phyloP scores from a whole-genome alignment of 768 basidiomycete genomes.

The Calvatia gigantea region DNA sequence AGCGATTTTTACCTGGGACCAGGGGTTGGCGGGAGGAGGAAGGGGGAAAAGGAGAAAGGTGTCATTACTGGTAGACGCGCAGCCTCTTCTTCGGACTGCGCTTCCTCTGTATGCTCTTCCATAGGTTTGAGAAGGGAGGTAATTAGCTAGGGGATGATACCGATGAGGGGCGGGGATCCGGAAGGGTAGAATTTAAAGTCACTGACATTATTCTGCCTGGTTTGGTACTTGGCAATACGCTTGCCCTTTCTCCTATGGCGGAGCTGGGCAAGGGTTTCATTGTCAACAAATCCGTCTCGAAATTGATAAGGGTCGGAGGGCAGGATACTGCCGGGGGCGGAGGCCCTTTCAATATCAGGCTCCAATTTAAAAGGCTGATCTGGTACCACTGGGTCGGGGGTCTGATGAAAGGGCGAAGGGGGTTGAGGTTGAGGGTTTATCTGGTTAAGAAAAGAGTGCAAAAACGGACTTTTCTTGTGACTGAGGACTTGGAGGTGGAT shows the following conservation, averaged over 20 bases:
- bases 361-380: conserved; percentile 35
- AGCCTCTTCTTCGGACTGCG: conserved; percentile 62
- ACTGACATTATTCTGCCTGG: conserved; percentile 70
- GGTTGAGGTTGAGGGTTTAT: conserved; percentile 13
- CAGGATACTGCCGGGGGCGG: conserved; percentile 28
- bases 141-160: conserved; percentile 68
- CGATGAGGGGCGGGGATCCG: conserved; percentile 7
- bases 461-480: conserved; percentile 22
- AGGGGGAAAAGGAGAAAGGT: neutral
- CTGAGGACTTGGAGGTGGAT: conserved; percentile 24
- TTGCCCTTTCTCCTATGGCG: conserved; percentile 60
- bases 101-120: conserved; percentile 85
- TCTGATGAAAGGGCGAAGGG: conserved; percentile 24
- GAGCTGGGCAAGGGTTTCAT: conserved; percentile 60
- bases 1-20: conserved; percentile 77
- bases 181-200: conserved; percentile 10
- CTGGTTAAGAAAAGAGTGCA: conserved; percentile 13
- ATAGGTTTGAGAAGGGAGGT: conserved; percentile 85
- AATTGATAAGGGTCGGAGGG: conserved; percentile 65
- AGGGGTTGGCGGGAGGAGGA: neutral
- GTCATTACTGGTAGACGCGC: conserved; percentile 58
- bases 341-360: conserved; percentile 42
- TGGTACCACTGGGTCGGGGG: conserved; percentile 50
- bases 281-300: conserved; percentile 55
- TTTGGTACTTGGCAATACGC: conserved; percentile 61